These are phyloP conservation scores for Seminavis robusta DNA, from an alignment of 108 stramenopile species.

Conservation along the genomic window DNA sequence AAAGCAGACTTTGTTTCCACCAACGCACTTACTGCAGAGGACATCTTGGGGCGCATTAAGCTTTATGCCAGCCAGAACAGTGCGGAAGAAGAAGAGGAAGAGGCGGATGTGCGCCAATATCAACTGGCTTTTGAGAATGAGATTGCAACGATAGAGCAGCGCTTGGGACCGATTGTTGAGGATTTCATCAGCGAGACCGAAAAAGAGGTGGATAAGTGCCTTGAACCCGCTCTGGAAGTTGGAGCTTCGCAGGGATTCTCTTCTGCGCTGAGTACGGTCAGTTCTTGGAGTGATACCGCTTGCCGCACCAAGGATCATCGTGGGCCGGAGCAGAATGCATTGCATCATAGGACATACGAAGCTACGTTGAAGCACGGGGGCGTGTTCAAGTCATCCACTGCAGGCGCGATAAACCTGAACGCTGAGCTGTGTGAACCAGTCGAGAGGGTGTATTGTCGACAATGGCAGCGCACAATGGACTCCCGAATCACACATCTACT, in stretches of 20 bases:
- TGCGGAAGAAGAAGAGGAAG: conserved; percentile 11
- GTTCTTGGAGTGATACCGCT: conserved; percentile 36
- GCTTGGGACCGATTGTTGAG: conserved; percentile 18
- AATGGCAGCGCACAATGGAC: conserved; percentile 38
- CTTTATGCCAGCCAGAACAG: conserved; percentile 20
- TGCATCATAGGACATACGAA: conserved; percentile 25
- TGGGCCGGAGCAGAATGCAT: conserved; percentile 22
- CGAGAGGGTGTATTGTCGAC: conserved; percentile 30
- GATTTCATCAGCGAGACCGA: conserved; percentile 19
- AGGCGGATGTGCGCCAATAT: conserved; percentile 16
- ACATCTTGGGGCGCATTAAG: conserved; percentile 36
- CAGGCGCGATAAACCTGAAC: conserved; percentile 35
- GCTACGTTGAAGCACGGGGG: conserved; percentile 30
- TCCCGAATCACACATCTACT: conserved; percentile 9
- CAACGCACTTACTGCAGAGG: no score
- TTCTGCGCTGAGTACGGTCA: conserved; percentile 25
- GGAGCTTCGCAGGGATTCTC: conserved; percentile 11
- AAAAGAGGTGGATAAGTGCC: conserved; percentile 5
- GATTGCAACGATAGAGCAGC: conserved; percentile 6
- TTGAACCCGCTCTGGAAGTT: not conserved
- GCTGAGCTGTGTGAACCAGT: conserved; percentile 40
- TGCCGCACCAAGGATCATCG: conserved; percentile 22
- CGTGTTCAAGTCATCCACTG: conserved; percentile 27
- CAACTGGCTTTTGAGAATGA: conserved; percentile 13
- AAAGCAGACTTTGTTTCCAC: conserved; percentile 10